These are phyloP conservation scores for Eucalyptus globulus DNA, from an alignment of 345 rosid species.

Conservation along the genomic window DNA sequence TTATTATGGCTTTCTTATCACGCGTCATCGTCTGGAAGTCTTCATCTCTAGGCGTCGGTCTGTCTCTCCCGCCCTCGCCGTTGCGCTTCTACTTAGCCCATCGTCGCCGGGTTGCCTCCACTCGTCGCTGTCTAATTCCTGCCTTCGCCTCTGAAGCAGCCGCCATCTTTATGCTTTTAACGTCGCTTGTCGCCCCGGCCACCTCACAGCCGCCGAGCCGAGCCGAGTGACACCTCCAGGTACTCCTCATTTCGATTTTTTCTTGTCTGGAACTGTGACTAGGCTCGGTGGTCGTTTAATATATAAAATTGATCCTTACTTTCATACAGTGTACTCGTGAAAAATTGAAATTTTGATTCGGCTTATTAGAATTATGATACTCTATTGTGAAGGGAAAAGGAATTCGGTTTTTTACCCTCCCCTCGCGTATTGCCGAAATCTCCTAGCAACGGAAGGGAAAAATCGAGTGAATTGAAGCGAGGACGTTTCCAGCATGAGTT, in stretches of 20 bases:
- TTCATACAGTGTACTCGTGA: neutral
- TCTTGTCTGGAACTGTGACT: too few relatives aligned
- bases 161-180: neutral
- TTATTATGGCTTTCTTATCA: too few relatives aligned
- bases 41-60: too few relatives aligned
- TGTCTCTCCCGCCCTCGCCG: neutral
- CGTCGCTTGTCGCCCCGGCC: too few relatives aligned
- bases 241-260: too few relatives aligned
- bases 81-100: neutral
- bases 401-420: neutral
- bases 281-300: neutral
- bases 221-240: too few relatives aligned
- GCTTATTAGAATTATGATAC: neutral
- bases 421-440: neutral
- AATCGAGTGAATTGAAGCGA: neutral
- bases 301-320: neutral
- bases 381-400: neutral
- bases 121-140: neutral
- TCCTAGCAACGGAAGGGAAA: neutral
- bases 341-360: neutral
- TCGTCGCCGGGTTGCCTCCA: neutral
- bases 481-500: neutral
- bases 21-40: too few relatives aligned
- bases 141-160: neutral
- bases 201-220: too few relatives aligned